Evolutionary conservation across 2,329 filamentous ascomycete species (phyloP).

Genomic region (Colletotrichum sp.): DNA sequence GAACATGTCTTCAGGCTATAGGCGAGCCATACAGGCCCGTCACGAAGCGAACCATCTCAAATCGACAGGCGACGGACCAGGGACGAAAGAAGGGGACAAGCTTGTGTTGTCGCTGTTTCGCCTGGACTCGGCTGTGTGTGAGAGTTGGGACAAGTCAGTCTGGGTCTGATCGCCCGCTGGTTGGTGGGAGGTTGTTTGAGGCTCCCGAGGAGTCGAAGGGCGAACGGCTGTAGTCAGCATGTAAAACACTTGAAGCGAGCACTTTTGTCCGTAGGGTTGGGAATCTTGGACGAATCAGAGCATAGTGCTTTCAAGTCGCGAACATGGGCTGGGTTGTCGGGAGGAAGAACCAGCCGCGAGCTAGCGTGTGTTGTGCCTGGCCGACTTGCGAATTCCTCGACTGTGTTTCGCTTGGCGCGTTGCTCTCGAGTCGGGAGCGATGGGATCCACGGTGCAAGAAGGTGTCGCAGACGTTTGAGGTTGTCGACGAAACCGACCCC

Average conservation of each 20-base stretch:
- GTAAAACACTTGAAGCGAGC: neutral
- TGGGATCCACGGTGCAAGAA: constrained; percentile 1
- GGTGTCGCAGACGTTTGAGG: constrained; percentile 20
- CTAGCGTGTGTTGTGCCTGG: neutral
- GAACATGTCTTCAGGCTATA: neutral
- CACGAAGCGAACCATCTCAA: constrained; percentile 13
- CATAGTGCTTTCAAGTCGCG: neutral
- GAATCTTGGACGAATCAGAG: neutral
- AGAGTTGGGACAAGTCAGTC: constrained; percentile 21
- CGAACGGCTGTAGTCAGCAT: neutral
- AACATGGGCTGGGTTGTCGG: neutral
- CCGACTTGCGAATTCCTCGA: neutral
- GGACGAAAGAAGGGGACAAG: constrained; percentile 6
- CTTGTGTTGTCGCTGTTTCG: constrained; percentile 21
- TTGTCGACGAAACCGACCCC: constrained; percentile 14
- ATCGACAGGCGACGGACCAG: neutral
- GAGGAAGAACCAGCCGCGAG: neutral
- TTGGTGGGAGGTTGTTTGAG: neutral
- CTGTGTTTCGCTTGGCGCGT: constrained; percentile 14
- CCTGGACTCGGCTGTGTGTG: constrained; percentile 15
- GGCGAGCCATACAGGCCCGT: neutral
- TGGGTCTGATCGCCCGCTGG: constrained; percentile 11
- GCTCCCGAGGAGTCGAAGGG: neutral
- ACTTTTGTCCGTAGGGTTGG: neutral
- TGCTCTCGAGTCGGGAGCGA: neutral